Base-by-base conservation (phyloP, 768 basidiomycete genomes). In the Obba rivulosa region DNA sequence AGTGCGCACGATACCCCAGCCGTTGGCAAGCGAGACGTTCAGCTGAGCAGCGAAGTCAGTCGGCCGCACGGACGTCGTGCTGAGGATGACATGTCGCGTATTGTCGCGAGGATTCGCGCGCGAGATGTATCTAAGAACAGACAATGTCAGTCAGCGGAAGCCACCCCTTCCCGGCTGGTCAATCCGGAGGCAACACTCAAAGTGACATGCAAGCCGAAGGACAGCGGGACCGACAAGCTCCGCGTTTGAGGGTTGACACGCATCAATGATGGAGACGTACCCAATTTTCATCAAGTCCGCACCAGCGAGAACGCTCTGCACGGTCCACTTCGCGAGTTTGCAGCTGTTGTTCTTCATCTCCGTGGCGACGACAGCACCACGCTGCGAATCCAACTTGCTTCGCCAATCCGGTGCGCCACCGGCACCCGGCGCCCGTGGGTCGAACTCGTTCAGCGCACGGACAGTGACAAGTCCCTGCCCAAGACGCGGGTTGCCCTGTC, bases 291-390 rank as follows among this genome's bases (percentile, higher is more conserved):
- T 87, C 52, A 85, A 70, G 43, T 98, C 96, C 18, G 93, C 95
- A 38, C 96, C 96, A 38, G 96, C 92, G 31, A 99, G 74, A 34
- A 97, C 77, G 62, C 88, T 88, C 73, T 97, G 93, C 16, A 97
- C 90, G 0, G 95, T 85, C 93, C 95, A 99, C 61, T 95, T 87
- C 17, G 94, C 93, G 23, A 99, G 78, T 67, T 99, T 99, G 72
- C 86, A 93, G 58, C 86, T 90, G 72, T 99, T 99, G 70, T 99
- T 99, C 75, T 98, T 99, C 96, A 98, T 98, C 75, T 99, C 96
- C 21, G 92, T 94, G 31, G 96, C 92, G 51, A 98, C 93, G 37
- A 99, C 95, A 2, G 96, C 96, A 53, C 96, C 96, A 39, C 93
- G 82, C 68, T 97, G 93, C 4, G 88, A 84, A 68, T 99, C 96